phyloP scores from a whole-genome alignment of 768 basidiomycete genomes.

The Boletus sp. region DNA sequence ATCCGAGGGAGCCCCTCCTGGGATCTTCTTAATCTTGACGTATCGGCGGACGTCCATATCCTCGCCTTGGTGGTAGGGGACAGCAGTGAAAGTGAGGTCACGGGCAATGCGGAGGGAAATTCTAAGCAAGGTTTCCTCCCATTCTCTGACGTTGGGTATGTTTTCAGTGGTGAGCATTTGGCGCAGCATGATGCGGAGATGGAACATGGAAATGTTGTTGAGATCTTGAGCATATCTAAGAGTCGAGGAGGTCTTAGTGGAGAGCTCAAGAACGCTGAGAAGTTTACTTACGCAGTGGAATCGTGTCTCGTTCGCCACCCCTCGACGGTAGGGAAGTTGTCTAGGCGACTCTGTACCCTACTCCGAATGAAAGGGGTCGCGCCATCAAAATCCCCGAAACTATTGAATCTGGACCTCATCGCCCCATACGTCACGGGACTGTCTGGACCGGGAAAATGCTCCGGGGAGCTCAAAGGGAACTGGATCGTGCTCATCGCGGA shows the following conservation, averaged over 20 bases:
- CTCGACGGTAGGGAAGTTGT: constrained; percentile 52
- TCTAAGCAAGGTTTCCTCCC: constrained; percentile 82
- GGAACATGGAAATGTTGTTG: constrained; percentile 82
- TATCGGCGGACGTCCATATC: constrained; percentile 94
- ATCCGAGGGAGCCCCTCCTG: constrained; percentile 87
- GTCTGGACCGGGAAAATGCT: constrained; percentile 49
- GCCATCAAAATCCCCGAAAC: constrained; percentile 70
- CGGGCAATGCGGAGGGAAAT: constrained; percentile 84
- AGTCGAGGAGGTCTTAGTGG: neutral
- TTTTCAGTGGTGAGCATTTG: constrained; percentile 85
- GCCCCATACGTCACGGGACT: constrained; percentile 52
- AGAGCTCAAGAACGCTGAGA: neutral
- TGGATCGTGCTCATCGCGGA: constrained; percentile 66
- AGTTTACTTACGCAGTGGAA: constrained; percentile 75
- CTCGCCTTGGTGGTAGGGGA: constrained; percentile 75
- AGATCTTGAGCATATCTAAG: constrained; percentile 78
- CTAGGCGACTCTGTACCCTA: constrained; percentile 77
- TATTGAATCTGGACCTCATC: constrained; percentile 63
- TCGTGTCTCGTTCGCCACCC: constrained; percentile 88
- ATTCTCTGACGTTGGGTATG: constrained; percentile 80
- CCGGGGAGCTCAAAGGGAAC: constrained; percentile 79
- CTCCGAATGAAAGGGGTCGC: constrained; percentile 81
- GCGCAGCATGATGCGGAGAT: constrained; percentile 86
- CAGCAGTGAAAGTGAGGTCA: constrained; percentile 74
- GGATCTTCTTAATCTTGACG: constrained; percentile 98